phyloP scores from a whole-genome alignment of 1,139 yeast species.

The Protomyces lactucae-debilis region DNA sequence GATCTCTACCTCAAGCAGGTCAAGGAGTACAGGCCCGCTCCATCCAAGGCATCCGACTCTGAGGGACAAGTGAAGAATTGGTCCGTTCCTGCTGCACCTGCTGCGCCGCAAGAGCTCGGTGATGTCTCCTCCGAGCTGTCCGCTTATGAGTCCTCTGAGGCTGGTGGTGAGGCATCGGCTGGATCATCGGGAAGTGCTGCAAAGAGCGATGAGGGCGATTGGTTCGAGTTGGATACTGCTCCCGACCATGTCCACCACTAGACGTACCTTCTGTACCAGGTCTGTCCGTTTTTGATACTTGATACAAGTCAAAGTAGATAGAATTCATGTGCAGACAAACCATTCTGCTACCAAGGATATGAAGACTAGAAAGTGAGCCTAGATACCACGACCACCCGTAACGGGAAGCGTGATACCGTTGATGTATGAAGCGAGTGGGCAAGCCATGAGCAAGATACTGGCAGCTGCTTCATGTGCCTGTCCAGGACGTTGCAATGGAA shows the following conservation, averaged over 20 bases:
- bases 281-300: too few species aligned
- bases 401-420: slow-evolving; percentile 22
- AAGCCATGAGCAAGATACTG: slow-evolving; percentile 20
- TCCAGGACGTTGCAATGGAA: slow-evolving; percentile 23
- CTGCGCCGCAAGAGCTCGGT: slow-evolving; percentile 69
- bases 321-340: too few species aligned
- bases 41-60: slow-evolving; percentile 66
- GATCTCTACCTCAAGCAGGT: slow-evolving; percentile 84
- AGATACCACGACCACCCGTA: slow-evolving; percentile 25
- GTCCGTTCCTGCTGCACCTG: slow-evolving; percentile 60
- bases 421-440: slow-evolving; percentile 22
- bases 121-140: slow-evolving; percentile 67
- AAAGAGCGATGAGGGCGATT: slow-evolving; percentile 12
- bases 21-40: slow-evolving; percentile 80
- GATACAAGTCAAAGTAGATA: neutral
- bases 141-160: slow-evolving; percentile 68
- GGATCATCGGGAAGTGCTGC: slow-evolving; percentile 4
- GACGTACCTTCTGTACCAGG: neutral
- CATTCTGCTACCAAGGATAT: neutral
- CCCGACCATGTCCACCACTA: slow-evolving; percentile 10
- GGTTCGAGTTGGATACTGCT: slow-evolving; percentile 21
- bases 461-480: slow-evolving; percentile 24
- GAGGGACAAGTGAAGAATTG: slow-evolving; percentile 62
- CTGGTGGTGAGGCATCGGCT: slow-evolving; percentile 1
- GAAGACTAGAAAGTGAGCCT: neutral